Evolutionary conservation across 176 grass and related monocot genomes (phyloP).

Genomic region (Puccinellia tenuiflora): DNA sequence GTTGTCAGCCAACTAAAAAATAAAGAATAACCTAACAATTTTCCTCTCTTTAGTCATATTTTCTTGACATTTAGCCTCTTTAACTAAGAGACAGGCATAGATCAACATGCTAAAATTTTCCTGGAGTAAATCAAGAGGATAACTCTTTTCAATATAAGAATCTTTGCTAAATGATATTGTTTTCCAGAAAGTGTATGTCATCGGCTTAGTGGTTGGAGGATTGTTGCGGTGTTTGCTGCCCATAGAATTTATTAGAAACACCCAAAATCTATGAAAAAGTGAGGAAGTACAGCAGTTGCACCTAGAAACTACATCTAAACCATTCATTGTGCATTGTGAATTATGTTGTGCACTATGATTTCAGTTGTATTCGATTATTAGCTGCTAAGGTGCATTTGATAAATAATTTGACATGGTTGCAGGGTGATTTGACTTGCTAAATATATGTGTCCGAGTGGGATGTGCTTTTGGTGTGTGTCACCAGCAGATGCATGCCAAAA

Average conservation of each 20-base stretch:
- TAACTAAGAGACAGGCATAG: background rate
- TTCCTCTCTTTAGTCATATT: background rate
- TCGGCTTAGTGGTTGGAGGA: background rate
- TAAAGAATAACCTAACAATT: background rate
- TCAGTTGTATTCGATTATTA: background rate
- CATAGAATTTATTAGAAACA: background rate
- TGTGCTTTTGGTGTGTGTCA: background rate
- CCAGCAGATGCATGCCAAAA: background rate
- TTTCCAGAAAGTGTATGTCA: background rate
- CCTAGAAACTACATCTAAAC: background rate
- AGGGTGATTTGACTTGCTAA: background rate
- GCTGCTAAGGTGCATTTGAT: background rate
- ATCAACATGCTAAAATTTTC: background rate
- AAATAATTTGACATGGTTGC: background rate
- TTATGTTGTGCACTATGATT: background rate
- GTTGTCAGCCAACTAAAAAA: background rate
- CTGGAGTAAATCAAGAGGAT: background rate
- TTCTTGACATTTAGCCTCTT: background rate
- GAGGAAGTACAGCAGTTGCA: background rate
- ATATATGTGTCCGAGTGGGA: background rate
- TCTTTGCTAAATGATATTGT: background rate
- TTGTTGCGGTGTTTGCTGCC: background rate
- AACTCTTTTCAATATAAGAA: background rate
- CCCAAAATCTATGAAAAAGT: background rate
- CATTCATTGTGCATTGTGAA: background rate